Evolutionary conservation across 805 yeast species (phyloP), one percentile per base, ranked within the genome.

Genomic region (Teunomyces cretensis): DNA sequence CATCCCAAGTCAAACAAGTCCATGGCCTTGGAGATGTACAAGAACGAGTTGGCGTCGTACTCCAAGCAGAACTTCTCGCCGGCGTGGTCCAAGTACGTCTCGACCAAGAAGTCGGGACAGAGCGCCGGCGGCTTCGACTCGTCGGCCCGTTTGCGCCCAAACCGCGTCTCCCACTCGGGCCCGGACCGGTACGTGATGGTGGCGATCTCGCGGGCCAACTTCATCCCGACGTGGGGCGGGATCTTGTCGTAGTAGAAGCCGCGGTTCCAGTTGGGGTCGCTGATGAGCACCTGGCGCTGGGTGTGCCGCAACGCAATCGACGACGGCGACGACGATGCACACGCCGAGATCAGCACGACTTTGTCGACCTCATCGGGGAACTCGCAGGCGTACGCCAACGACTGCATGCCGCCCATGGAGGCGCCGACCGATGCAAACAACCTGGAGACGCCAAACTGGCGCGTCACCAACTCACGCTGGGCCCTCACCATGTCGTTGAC

Each of bases 321-420:
- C 53, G 86, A 86, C 1, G 97, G 97, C 62, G 91, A 97, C 1
- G 96, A 88, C 58, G 95, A 77, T 2, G 96, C 96, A 70, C 97
- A 90, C 2, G 96, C 97, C 35, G 92, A 84, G 24, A 91, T 87
- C n/a, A 88, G 78, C 1, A 89, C 79, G 2, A 91, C 75, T 43
- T 84, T 82, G 5, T 76, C 78, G 2, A 90, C 96, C 45, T 75
- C 78, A 39, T 84, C 83, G 1, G 95, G 86, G 56, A 86, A 91
- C 58, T 86, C 96, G 60, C 81, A 77, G 1, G 89, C 96, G 63
- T 82, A 88, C 0, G 97, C 96, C 44, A 91, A 74, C 7, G 92
- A 83, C 68, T 90, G 97, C 97, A 91, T 89, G n/a, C 97, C 97
- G n/a, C 97, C 97, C 95, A 91, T 88, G 0, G 96, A 88, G 2